A percentile compares a stretch with the other conserved stretches of the same genome.
These are phyloP conservation scores for Cystobasidium pallidum DNA, from an alignment of 1,284 basidiomycete genomes.

Conservation along the genomic window DNA sequence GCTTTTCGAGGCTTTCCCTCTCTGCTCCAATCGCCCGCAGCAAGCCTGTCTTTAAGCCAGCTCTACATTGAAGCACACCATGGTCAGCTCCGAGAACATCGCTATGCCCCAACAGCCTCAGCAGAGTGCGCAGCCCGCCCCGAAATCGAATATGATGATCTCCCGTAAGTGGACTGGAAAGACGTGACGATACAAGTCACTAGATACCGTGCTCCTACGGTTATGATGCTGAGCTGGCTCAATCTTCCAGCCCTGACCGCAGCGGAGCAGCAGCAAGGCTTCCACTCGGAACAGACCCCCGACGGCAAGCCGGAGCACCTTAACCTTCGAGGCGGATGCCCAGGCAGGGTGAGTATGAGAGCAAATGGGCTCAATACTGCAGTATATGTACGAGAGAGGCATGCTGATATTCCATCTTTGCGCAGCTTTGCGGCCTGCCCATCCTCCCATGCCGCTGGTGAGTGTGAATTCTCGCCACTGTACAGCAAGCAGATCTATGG, in stretches of 20 bases:
- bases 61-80: not conserved
- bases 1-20: not conserved
- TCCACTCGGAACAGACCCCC: constrained; percentile 27
- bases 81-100: constrained; percentile 18
- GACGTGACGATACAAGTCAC: not conserved
- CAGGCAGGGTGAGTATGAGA: constrained; percentile 27
- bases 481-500: not conserved
- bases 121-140: constrained; percentile 12
- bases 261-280: constrained; percentile 15
- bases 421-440: constrained; percentile 35
- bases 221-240: not conserved
- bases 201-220: not conserved
- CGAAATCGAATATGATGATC: constrained; percentile 14
- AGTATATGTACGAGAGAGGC: not conserved
- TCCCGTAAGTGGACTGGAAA: constrained; percentile 1
- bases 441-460: constrained; percentile 40
- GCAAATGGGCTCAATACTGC: not conserved
- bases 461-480: not conserved
- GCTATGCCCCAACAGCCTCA: constrained; percentile 8
- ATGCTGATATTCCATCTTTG: not conserved
- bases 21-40: not conserved
- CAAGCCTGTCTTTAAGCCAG: not conserved
- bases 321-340: constrained; percentile 31
- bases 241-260: constrained; percentile 14
- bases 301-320: constrained; percentile 36